Base-by-base conservation (phyloP, 805 yeast genomes). In the Sungouiozyma ichnusensis region DNA sequence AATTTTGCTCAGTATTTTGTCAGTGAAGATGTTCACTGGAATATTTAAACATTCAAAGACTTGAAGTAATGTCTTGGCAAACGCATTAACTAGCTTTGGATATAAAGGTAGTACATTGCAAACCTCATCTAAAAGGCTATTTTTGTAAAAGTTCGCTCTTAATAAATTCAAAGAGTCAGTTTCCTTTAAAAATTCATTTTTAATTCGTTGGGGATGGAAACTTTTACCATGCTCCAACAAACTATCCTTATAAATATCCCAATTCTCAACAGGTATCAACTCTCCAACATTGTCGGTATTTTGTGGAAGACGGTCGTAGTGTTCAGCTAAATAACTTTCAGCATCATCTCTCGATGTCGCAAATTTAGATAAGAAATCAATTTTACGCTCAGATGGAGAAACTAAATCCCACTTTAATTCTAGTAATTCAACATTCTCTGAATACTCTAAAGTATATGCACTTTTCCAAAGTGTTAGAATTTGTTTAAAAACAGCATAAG, bases 381-480 rank as follows among this genome's bases (percentile, higher is more conserved):
- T 43, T 40, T 52, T 59, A 33, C 51, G 47, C 16, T 42, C 36
- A 13, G 60, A 51, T 2, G 60, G 57, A 14, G 54, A 53, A 18
- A 57, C 46, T 15, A 54, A 38, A 36, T 59, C 59, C 62, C 65
- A 60, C 1, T 50, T 41, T n/a, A 62, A 44, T 16, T 54, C 55
- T 27, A 51, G 50, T 3, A 53, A 42, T 4, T 44, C 66, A 27
- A 35, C 31, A 6, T 37, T 15, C 9, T 36, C 43, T 3, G 35
- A 39, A 18, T 41, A 37, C 18, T 39, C 33, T 6, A 68, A 71
- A 4, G 67, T 58, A 48, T 64, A 73, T 1, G 71, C 61, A 38
- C 68, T 64, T 38, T 66, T 68, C 24, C 73, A 55, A 35, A 78
- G 62, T 2, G 64, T 56, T 15, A 76, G 58, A 1, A 76, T 40